Base-by-base conservation (phyloP, 331 rosid species). In the Cucumis variabilis region DNA sequence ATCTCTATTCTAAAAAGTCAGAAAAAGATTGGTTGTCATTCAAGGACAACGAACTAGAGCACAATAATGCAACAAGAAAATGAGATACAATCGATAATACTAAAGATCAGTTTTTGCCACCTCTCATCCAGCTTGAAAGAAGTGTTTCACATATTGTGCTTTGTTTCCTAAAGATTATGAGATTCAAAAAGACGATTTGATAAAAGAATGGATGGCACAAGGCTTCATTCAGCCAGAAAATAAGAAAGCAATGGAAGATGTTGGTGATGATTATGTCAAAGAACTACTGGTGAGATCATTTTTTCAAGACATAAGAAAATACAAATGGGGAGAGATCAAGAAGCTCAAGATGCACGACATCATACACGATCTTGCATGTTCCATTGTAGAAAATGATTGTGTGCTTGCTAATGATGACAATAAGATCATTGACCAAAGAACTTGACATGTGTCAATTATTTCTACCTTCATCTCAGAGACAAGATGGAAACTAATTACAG, bases 161-260 rank as follows among this genome's bases (percentile, higher is more conserved):
- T 12, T 85, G 5, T 85, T 69, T 19, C 82, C 88, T 14, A 85
- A 85, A 55, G 55, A 33, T 28, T 7, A 15, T 27, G 1, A 25
- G 2, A 25, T 70, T 23, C 1, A 16, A 37, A 71, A 53, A 17
- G 17, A 6, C 28, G 70, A 17, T 11, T 7, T 73, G 15, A 72
- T 86, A 25, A 15, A 4, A 1, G 46, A 25, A 27, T 88, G 89
- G 90, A 25, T 88, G 83, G 92, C 87, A 21, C 85, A 90, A 33
- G 76, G 86, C 9, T 84, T 90, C 20, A 3, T 90, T 23, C 84
- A 80, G 5, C 41, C 41, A 37, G 6, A 37, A 6, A 37, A 37
- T 37, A 37, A 37, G 41, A 37, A 37, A 6, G 6, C 41, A 37
- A 37, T 37, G 41, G 41, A 37, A 37, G 41, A 37, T 37, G 41